Conservation (phyloP, 305 asterid species). For the Petunia hybrid region DNA sequence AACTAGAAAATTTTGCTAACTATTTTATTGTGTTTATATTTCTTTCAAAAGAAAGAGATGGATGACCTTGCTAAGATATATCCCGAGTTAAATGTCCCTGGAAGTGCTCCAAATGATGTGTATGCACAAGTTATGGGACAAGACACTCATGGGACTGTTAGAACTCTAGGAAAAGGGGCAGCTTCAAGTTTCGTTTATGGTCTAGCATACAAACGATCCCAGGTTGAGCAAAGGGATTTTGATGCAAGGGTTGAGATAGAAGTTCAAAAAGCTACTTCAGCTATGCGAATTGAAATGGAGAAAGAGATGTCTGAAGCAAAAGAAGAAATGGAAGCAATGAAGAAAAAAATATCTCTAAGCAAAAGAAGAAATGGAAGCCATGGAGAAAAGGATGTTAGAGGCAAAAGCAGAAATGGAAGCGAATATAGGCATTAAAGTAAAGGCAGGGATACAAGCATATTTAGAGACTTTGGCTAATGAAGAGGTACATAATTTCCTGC, state of each 20-base stretch:
- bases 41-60: too few species aligned
- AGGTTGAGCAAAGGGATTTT: neutral
- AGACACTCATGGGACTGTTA: neutral
- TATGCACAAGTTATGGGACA: neutral
- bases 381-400: too few species aligned
- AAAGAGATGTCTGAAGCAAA: neutral
- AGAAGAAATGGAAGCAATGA: too few species aligned
- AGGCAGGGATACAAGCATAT: neutral
- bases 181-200: neutral
- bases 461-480: neutral
- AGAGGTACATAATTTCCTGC: too few species aligned
- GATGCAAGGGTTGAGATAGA: neutral
- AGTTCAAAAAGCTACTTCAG: neutral
- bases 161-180: neutral
- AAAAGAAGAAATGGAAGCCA: too few species aligned
- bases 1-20: too few species aligned
- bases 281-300: neutral
- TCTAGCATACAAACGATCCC: neutral
- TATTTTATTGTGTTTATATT: too few species aligned
- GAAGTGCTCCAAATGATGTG: neutral
- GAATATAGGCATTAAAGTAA: neutral
- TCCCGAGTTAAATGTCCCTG: neutral
- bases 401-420: too few species aligned
- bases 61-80: too few species aligned
- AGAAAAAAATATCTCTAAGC: too few species aligned